Percentiles rank a stretch among this genome's conserved stretches.
These are phyloP conservation scores for Sparassis latifolia DNA, from an alignment of 1,284 basidiomycete genomes.

Conservation along the genomic window DNA sequence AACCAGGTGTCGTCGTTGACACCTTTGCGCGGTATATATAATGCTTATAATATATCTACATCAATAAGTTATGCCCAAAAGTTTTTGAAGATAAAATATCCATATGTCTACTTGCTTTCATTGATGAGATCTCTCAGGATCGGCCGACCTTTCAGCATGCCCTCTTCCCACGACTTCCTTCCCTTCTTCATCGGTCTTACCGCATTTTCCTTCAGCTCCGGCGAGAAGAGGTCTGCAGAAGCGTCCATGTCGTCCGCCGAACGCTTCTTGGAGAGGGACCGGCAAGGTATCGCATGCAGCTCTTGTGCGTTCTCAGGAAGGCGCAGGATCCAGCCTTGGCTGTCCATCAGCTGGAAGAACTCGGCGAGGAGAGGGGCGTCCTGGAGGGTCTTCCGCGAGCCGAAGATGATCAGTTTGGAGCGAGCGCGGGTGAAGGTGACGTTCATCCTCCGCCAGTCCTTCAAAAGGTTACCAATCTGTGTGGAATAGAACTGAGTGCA, in stretches of 20 bases:
- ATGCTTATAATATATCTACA: too few species aligned
- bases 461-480: slow-evolving; percentile 86
- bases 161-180: slow-evolving; percentile 31
- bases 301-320: slow-evolving; percentile 50
- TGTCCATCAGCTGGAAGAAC: slow-evolving; percentile 73
- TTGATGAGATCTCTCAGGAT: slow-evolving; percentile 56
- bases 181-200: slow-evolving; percentile 13
- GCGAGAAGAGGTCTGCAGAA: not conserved
- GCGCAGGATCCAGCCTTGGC: slow-evolving; percentile 59
- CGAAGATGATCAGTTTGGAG: slow-evolving; percentile 86
- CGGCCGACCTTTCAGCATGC: slow-evolving; percentile 45
- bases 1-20: too few species aligned
- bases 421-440: slow-evolving; percentile 94
- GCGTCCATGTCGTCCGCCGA: slow-evolving; percentile 13
- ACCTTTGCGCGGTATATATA: too few species aligned
- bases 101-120: slow-evolving; percentile 11
- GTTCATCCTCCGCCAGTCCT: slow-evolving; percentile 94
- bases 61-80: too few species aligned
- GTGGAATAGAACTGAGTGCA: slow-evolving; percentile 9
- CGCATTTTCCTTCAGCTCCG: slow-evolving; percentile 7
- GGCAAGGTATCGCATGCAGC: slow-evolving; percentile 32
- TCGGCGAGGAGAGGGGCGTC: slow-evolving; percentile 55
- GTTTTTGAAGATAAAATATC: too few species aligned
- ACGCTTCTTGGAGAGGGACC: slow-evolving; percentile 14
- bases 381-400: slow-evolving; percentile 70